phyloP scores from a whole-genome alignment of 2,329 filamentous ascomycete genomes.

The Coniochaeta ligniaria region DNA sequence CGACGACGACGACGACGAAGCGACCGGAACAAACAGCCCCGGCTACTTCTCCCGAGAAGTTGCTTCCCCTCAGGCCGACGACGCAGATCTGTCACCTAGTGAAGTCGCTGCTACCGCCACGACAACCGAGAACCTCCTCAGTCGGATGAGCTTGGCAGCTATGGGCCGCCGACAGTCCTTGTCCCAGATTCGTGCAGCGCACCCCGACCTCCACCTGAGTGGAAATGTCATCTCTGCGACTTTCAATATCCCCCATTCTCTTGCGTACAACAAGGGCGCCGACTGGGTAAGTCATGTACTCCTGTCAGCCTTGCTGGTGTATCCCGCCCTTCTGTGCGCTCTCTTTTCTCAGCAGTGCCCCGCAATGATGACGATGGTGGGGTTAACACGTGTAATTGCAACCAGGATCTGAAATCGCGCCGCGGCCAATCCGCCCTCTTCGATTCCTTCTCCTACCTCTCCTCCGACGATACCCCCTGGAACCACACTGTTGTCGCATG shows the following conservation, averaged over 20 bases:
- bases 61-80: neutral
- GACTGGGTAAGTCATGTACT: slow-evolving; percentile 47
- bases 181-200: slow-evolving; percentile 45
- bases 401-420: slow-evolving; percentile 65
- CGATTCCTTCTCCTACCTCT: slow-evolving; percentile 82
- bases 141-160: slow-evolving; percentile 32
- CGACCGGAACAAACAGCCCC: neutral
- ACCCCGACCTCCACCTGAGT: slow-evolving; percentile 50
- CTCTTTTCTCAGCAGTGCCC: slow-evolving; percentile 6
- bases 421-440: slow-evolving; percentile 88
- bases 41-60: neutral
- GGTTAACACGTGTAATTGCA: slow-evolving; percentile 10
- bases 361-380: slow-evolving; percentile 3
- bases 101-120: slow-evolving; percentile 22
- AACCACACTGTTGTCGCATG: slow-evolving; percentile 89
- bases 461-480: slow-evolving; percentile 78
- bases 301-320: neutral
- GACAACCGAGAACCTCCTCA: slow-evolving; percentile 32
- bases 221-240: slow-evolving; percentile 62
- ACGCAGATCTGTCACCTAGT: neutral
- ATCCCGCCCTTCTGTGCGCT: neutral
- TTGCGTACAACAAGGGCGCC: slow-evolving; percentile 49
- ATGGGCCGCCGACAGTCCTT: slow-evolving; percentile 43
- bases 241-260: slow-evolving; percentile 54
- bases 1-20: neutral